Evolutionary conservation across 2,329 filamentous ascomycete species (phyloP), one percentile per base, ranked within the genome.

Genomic region (Colletotrichum sp.): DNA sequence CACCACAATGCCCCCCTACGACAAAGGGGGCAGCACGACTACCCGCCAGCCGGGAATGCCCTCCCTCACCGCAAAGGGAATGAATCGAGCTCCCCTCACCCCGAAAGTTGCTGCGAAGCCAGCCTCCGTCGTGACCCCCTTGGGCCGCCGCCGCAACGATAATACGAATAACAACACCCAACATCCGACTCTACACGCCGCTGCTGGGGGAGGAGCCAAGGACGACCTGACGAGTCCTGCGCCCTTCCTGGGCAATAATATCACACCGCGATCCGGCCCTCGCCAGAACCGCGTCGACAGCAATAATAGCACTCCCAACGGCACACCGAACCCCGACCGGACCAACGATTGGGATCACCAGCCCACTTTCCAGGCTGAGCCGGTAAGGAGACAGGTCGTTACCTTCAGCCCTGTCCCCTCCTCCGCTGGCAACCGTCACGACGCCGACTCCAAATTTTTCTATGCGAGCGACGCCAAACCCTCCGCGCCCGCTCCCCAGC

Each of bases 261-360:
- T 96, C 82, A 98, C 96, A 5, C 95, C 95, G 67, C 92, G 96
- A 78, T 95, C 95, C 10, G 94, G 93, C 10, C 88, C 92, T 65
- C 90, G 96, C 77, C 95, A 92, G 82, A 92, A 88, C 79, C 92
- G 95, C 79, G 90, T 93, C 73, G 92, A 95, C 82, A 95, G 93
- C 83, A 85, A 90, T 30, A 90, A 89, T 75, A 91, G 90, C 36
- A 95, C 95, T 2, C 93, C 95, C 5, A 91, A 84, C 77, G 89
- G 88, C 72, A 94, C 92, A 1, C 92, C 92, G 7, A 90, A 85
- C 65, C 81, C 82, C 1, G 88, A 90, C 15, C 83, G 84, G 64
- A 80, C 80, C 26, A 76, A 59, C 65, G 88, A 91, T 75, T 89
- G 87, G 87, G 88, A 90, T 30, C 76, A 81, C 80, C 86, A n/a